Conservation (phyloP, 371 early-diverging fungal species). For the Dinochytrium kinnereticum region DNA sequence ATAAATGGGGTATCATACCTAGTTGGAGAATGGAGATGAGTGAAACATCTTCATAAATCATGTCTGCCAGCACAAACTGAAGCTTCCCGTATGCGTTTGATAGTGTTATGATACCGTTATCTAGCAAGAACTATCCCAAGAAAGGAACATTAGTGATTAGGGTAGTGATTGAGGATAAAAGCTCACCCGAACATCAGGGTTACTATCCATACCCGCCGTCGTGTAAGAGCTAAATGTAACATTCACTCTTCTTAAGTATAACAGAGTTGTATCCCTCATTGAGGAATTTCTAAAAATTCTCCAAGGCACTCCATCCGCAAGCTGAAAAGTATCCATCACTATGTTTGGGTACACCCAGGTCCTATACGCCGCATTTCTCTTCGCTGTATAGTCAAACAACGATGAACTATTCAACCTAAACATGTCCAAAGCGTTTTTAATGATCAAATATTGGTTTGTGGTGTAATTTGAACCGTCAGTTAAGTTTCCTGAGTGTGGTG, state of each 20-base stretch:
- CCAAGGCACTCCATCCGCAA: background rate
- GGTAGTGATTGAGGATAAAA: background rate
- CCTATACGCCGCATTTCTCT: background rate
- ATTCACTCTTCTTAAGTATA: conserved; percentile 11
- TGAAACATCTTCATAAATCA: conserved; percentile 12
- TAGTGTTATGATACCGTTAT: conserved; percentile 26
- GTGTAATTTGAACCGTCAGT: background rate
- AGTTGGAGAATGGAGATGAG: conserved; percentile 9
- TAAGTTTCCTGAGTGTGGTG: background rate
- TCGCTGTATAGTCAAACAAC: conserved; percentile 13
- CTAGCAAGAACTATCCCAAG: conserved; percentile 28
- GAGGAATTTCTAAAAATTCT: background rate
- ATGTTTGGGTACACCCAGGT: conserved; percentile 17
- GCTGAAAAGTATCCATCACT: conserved; percentile 8
- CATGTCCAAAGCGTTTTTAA: background rate
- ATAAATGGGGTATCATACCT: conserved; percentile 14
- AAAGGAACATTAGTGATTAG: too few relatives aligned
- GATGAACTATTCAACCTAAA: conserved; percentile 6
- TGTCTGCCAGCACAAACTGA: conserved; percentile 5
- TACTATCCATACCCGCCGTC: conserved; percentile 12
- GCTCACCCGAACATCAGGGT: conserved; percentile 1
- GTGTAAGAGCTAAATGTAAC: background rate
- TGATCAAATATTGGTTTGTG: background rate
- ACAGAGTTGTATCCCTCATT: conserved; percentile 25
- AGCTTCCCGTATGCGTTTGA: conserved; percentile 23